Conservation (phyloP, 352 stramenopile species). For the Phytophthora nicotianae region DNA sequence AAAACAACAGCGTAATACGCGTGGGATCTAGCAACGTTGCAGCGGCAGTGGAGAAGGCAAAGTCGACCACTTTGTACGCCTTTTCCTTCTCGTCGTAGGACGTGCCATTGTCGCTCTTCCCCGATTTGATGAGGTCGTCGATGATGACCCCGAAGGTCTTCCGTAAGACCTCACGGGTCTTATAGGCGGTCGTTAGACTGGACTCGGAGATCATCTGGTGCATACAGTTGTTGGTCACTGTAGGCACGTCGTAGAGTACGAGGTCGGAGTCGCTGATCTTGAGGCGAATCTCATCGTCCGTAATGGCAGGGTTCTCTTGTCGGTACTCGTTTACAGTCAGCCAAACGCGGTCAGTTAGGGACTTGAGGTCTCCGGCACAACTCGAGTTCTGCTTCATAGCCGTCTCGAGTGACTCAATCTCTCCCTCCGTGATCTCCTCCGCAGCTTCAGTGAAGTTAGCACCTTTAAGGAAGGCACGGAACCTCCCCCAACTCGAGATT, state of each 20-base stretch:
- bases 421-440: slow-evolving; percentile 29
- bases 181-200: slow-evolving; percentile 20
- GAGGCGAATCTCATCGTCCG: slow-evolving; percentile 40
- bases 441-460: slow-evolving; percentile 34
- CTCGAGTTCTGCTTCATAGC: slow-evolving; percentile 36
- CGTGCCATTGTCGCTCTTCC: slow-evolving; percentile 34
- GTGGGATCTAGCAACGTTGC: slow-evolving; percentile 46
- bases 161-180: slow-evolving; percentile 27
- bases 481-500: slow-evolving; percentile 28
- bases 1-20: slow-evolving; percentile 42
- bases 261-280: slow-evolving; percentile 44
- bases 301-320: slow-evolving; percentile 23
- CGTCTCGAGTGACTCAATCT: slow-evolving; percentile 35
- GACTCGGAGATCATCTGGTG: slow-evolving; percentile 35
- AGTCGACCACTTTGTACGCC: slow-evolving; percentile 29
- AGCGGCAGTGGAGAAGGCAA: slow-evolving; percentile 23
- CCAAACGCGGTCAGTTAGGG: slow-evolving; percentile 30
- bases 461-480: slow-evolving; percentile 27
- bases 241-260: slow-evolving; percentile 44
- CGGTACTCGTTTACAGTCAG: slow-evolving; percentile 31
- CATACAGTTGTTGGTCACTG: slow-evolving; percentile 43
- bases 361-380: slow-evolving; percentile 40
- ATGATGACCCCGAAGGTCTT: slow-evolving; percentile 37
- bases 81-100: slow-evolving; percentile 22
- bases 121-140: slow-evolving; percentile 34